These are phyloP conservation scores for Protomyces inouyei DNA, from an alignment of 1,139 yeast species.

Conservation along the genomic window DNA sequence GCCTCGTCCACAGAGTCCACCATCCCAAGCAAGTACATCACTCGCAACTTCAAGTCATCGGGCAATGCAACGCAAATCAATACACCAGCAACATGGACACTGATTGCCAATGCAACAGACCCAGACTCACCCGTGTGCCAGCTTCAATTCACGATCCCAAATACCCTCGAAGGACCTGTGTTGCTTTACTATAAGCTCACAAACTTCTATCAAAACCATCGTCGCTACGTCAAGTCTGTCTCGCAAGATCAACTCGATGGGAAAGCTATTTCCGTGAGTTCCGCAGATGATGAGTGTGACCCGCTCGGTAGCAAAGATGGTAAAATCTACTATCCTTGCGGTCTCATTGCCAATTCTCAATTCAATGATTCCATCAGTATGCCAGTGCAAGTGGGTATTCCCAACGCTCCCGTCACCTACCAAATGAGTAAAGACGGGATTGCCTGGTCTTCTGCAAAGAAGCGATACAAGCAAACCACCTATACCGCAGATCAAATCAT, in stretches of 20 bases:
- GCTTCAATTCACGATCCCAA: conserved; percentile 73
- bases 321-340: conserved; percentile 77
- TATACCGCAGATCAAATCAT: conserved; percentile 69
- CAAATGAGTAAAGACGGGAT: conserved; percentile 63
- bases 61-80: conserved; percentile 9
- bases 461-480: conserved; percentile 71
- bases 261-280: conserved; percentile 50
- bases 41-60: conserved; percentile 33
- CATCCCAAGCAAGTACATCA: conserved; percentile 58
- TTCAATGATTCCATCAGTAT: conserved; percentile 77
- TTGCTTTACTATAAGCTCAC: conserved; percentile 75
- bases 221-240: conserved; percentile 85
- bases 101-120: conserved; percentile 31
- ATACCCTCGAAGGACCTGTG: conserved; percentile 67
- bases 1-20: conserved; percentile 52
- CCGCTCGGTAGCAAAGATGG: conserved; percentile 61
- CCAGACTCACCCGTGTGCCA: conserved; percentile 55
- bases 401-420: conserved; percentile 35
- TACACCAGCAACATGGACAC: conserved; percentile 17
- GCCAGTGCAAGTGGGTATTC: conserved; percentile 50
- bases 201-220: conserved; percentile 85
- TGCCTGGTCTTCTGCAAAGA: conserved; percentile 78
- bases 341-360: conserved; percentile 85
- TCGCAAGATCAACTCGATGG: conserved; percentile 90
- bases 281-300: conserved; percentile 74